Evolutionary conservation across 2,329 filamentous ascomycete species (phyloP).

Genomic region (Basipetospora chlamydospora): DNA sequence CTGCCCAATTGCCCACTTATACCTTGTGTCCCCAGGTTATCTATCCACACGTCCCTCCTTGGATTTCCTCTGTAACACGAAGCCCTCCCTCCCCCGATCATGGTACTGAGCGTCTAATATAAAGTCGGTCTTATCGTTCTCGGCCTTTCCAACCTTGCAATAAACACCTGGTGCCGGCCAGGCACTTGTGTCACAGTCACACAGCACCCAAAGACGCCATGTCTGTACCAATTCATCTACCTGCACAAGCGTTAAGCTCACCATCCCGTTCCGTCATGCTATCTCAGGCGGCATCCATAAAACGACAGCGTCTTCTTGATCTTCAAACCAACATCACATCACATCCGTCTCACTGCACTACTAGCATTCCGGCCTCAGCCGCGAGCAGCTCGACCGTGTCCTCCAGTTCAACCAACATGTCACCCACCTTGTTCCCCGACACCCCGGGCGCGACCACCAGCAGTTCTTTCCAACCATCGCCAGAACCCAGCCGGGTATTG

Average conservation of each 20-base stretch:
- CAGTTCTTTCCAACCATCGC: slow-evolving; percentile 52
- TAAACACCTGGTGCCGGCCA: no score
- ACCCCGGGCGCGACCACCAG: slow-evolving; percentile 37
- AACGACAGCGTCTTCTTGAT: slow-evolving; percentile 29
- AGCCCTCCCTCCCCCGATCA: no score
- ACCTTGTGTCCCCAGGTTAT: no score
- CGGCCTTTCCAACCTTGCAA: no score
- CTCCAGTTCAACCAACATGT: slow-evolving; percentile 39
- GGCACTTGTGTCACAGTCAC: no score
- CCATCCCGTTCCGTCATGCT: slow-evolving; percentile 1
- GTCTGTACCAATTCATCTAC: slow-evolving; percentile 1
- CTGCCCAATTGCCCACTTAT: no score
- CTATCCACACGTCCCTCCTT: no score
- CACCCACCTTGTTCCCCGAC: slow-evolving; percentile 43
- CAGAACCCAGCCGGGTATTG: slow-evolving; percentile 43
- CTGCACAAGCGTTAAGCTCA: slow-evolving; percentile 1
- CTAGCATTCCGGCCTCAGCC: slow-evolving; percentile 33
- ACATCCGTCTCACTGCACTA: slow-evolving; percentile 16
- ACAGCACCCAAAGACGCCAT: slow-evolving; percentile 9
- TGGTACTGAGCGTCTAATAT: no score
- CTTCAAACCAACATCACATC: slow-evolving; percentile 31
- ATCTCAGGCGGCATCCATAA: slow-evolving; percentile 11
- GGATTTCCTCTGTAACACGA: no score
- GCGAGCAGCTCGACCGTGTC: slow-evolving; percentile 41
- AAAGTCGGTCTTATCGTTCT: no score